These are phyloP conservation scores for Aspergillus steynii DNA, from an alignment of 495 filamentous ascomycete genomes.

Conservation along the genomic window DNA sequence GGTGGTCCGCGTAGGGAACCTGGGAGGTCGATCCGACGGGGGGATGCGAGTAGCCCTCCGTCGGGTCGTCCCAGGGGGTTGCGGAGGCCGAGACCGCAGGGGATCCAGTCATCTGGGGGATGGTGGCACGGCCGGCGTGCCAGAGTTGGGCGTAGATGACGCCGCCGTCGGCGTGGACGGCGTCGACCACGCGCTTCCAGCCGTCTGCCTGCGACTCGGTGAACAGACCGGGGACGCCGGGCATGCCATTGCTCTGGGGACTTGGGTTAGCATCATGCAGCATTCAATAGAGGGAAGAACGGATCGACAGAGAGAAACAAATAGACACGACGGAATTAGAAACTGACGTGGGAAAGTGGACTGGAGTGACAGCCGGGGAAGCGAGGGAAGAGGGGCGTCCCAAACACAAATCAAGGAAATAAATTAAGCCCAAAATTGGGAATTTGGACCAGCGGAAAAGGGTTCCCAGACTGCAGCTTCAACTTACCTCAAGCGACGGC, in stretches of 20 bases:
- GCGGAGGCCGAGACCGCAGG: conserved; percentile 40
- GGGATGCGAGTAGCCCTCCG: conserved; percentile 38
- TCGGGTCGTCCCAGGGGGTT: conserved; percentile 40
- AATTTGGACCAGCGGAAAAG: neutral
- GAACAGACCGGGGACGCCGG: conserved; percentile 53
- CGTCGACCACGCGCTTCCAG: conserved; percentile 54
- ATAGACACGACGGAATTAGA: neutral
- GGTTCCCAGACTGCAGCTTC: neutral
- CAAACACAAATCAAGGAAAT: neutral
- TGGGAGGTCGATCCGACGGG: conserved; percentile 34
- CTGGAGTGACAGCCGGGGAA: neutral
- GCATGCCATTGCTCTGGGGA: conserved; percentile 42
- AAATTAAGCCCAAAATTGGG: neutral
- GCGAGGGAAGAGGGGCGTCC: neutral
- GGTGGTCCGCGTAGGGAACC: conserved; percentile 44
- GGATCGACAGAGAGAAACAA: neutral
- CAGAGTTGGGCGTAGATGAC: conserved; percentile 57
- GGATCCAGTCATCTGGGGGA: conserved; percentile 45
- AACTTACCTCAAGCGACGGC: conserved; percentile 44
- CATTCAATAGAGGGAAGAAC: neutral
- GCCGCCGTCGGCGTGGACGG: conserved; percentile 53
- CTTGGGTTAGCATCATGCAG: neutral
- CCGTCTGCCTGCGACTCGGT: conserved; percentile 44
- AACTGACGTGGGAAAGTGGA: neutral
- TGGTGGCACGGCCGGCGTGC: conserved; percentile 51